These are phyloP conservation scores for Alternaria postmessia DNA, from an alignment of 2,329 filamentous ascomycete genomes.

Conservation along the genomic window DNA sequence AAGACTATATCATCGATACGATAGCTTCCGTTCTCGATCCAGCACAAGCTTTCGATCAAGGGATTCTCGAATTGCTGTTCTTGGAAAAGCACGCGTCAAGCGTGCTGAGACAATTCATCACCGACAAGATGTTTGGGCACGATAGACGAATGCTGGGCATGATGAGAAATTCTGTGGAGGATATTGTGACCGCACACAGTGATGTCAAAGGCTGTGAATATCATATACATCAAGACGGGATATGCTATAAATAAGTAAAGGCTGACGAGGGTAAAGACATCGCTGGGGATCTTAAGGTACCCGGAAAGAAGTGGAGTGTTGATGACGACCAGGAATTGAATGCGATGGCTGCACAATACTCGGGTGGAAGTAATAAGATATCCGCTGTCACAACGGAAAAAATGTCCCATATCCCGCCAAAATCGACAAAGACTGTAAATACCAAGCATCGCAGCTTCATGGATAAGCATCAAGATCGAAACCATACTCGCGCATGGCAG, in stretches of 20 bases:
- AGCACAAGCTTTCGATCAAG: slow-evolving; percentile 14
- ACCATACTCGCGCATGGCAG: neutral
- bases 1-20: slow-evolving; percentile 23
- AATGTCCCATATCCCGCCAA: fast-evolving
- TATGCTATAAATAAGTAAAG: slow-evolving; percentile 11
- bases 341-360: neutral
- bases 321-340: neutral
- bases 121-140: slow-evolving; percentile 22
- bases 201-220: slow-evolving; percentile 10
- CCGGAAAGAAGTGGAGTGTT: neutral
- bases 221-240: slow-evolving; percentile 12
- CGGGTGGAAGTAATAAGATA: neutral
- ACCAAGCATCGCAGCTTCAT: neutral
- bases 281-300: no score
- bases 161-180: slow-evolving; percentile 10
- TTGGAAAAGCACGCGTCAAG: slow-evolving; percentile 11
- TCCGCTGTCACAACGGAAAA: neutral
- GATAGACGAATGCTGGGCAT: slow-evolving; percentile 19
- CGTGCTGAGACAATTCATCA: slow-evolving; percentile 5
- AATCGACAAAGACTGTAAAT: neutral
- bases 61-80: slow-evolving; percentile 13
- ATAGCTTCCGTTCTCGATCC: slow-evolving; percentile 5
- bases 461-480: neutral
- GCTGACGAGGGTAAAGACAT: neutral
- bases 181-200: neutral